Evolutionary conservation across 495 filamentous ascomycete genomes (phyloP).

Genomic region (Chlorociboria aeruginascens): DNA sequence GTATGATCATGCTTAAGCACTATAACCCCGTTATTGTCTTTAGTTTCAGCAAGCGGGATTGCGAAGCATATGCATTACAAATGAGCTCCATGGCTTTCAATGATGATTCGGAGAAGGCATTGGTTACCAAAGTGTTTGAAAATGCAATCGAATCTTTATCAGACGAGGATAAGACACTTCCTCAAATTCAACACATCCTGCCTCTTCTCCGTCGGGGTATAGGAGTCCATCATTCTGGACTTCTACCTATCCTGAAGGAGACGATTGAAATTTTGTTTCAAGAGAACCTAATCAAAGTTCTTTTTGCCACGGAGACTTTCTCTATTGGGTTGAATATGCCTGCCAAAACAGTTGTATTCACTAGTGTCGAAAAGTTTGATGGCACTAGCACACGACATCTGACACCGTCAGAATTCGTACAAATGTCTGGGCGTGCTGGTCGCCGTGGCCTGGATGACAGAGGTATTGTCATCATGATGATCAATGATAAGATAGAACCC

Average conservation of each 20-base stretch:
- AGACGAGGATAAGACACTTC: slow-evolving; percentile 75
- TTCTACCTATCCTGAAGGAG: slow-evolving; percentile 93
- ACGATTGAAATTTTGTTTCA: slow-evolving; percentile 99
- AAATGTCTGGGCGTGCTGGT: slow-evolving; percentile 96
- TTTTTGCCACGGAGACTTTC: slow-evolving; percentile 97
- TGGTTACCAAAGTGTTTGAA: slow-evolving; percentile 88
- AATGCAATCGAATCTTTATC: slow-evolving; percentile 84
- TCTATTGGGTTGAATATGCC: slow-evolving; percentile 99
- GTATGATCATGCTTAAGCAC: slow-evolving; percentile 94
- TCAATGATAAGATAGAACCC: slow-evolving; percentile 95
- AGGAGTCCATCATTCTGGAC: slow-evolving; percentile 91
- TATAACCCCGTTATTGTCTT: slow-evolving; percentile 98
- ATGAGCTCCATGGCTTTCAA: slow-evolving; percentile 89
- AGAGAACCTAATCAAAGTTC: slow-evolving; percentile 91
- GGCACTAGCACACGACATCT: slow-evolving; percentile 72
- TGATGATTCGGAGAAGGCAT: slow-evolving; percentile 85
- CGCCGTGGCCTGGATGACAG: slow-evolving; percentile 94
- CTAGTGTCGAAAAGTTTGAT: slow-evolving; percentile 89
- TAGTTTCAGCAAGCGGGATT: slow-evolving; percentile 96
- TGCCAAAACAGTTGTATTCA: slow-evolving; percentile 97
- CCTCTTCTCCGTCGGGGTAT: slow-evolving; percentile 85
- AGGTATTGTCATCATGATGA: slow-evolving; percentile 99
- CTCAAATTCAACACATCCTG: slow-evolving; percentile 84
- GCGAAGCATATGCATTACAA: slow-evolving; percentile 73
- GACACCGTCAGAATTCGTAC: slow-evolving; percentile 91